Percentiles rank a stretch among this genome's conserved stretches.
Evolutionary conservation across 805 yeast genomes (phyloP).

Genomic region (fission yeast (Schizosaccharomyces pombe)): DNA sequence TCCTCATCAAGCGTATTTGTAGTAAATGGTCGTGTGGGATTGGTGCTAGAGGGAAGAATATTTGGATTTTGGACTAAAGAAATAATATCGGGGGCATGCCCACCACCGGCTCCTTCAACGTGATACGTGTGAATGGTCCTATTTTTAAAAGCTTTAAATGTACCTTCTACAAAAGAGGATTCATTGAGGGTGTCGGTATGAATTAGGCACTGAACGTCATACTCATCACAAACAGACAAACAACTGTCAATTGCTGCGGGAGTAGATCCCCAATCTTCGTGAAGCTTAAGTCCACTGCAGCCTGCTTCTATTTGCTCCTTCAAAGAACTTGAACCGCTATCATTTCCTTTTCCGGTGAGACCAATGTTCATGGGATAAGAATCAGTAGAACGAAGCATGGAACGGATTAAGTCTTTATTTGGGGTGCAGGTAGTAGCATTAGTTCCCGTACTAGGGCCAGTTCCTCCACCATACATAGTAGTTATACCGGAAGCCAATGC

Average conservation of each 20-base stretch:
- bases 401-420: neutral
- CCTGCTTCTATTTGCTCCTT: slow-evolving; percentile 5
- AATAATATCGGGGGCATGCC: slow-evolving; percentile 5
- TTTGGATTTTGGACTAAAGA: neutral
- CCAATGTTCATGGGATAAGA: slow-evolving; percentile 4
- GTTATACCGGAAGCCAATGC: slow-evolving; percentile 4
- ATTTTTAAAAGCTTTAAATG: slow-evolving; percentile 3
- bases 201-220: slow-evolving; percentile 5
- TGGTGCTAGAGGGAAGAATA: slow-evolving; percentile 4
- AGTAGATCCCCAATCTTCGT: slow-evolving; percentile 5
- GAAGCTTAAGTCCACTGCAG: slow-evolving; percentile 1
- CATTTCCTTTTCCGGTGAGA: slow-evolving; percentile 5
- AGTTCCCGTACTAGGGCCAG: slow-evolving; percentile 4
- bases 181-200: slow-evolving; percentile 5
- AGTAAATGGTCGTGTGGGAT: slow-evolving; percentile 4
- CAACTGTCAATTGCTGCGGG: slow-evolving; percentile 5
- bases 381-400: slow-evolving; percentile 2
- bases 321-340: neutral
- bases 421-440: slow-evolving; percentile 6
- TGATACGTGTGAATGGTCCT: slow-evolving; percentile 5
- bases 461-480: slow-evolving; percentile 5
- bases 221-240: slow-evolving; percentile 5
- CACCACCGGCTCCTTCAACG: slow-evolving; percentile 6
- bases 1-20: slow-evolving; percentile 4
- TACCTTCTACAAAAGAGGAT: slow-evolving; percentile 5